Conservation (phyloP, 2,329 filamentous ascomycete genomes). For the Cladosporium colombiae region DNA sequence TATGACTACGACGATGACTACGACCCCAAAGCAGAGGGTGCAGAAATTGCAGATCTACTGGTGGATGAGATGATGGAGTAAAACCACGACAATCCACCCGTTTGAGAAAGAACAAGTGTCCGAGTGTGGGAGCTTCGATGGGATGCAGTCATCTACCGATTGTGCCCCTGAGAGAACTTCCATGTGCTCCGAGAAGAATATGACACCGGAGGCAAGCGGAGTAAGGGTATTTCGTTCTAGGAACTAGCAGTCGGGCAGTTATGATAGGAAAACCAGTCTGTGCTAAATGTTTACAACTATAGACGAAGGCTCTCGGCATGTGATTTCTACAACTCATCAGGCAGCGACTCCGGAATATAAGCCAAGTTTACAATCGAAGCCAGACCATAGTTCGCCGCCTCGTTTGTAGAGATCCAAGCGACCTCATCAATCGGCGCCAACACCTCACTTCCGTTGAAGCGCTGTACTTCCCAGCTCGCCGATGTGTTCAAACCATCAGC, state of each 20-base stretch:
- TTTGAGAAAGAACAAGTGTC: too few relatives aligned
- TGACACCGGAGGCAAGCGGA: too few relatives aligned
- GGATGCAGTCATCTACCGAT: too few relatives aligned
- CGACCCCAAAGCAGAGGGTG: not conserved
- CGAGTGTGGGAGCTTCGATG: too few relatives aligned
- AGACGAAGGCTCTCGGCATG: not conserved
- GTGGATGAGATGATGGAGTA: not conserved
- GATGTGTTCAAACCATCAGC: conserved; percentile 44
- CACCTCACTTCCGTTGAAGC: conserved; percentile 47
- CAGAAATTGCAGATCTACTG: not conserved
- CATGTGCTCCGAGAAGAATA: too few relatives aligned
- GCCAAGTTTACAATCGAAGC: conserved; percentile 60
- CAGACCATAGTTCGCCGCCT: conserved; percentile 58
- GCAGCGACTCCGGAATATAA: conserved; percentile 28
- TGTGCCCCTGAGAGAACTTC: too few relatives aligned
- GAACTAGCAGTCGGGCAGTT: not conserved
- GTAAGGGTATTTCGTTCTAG: not conserved
- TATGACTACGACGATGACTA: not conserved
- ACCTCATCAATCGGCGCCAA: conserved; percentile 57
- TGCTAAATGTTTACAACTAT: not conserved
- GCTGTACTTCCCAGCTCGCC: conserved; percentile 41
- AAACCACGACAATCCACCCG: too few relatives aligned
- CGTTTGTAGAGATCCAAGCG: conserved; percentile 59
- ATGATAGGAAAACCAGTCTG: not conserved
- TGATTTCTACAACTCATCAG: not conserved